Base-by-base conservation (phyloP, 257 asterid genomes). In the Solanum ahanhuiri region DNA sequence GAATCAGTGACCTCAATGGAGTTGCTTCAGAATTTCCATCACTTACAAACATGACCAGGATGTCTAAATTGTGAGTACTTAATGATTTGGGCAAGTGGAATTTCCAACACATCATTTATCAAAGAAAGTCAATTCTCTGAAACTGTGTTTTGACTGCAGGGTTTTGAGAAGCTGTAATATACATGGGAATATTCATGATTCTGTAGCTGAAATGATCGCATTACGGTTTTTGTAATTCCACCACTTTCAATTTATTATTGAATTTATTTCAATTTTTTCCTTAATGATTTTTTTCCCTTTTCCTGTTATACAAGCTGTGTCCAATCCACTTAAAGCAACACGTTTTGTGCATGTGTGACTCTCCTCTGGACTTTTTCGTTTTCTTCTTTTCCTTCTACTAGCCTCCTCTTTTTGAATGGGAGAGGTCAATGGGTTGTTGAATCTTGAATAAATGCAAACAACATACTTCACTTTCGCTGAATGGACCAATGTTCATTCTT, bases 91-190 rank as follows among this genome's bases (percentile, higher is more conserved):
- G 84, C 48, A 8, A 23, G 3, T n/a, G 39, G 30, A 71, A 84
- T 33, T 87, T 84, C 71, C 57, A 31, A 37, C 35, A 35, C 43
- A 70, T 22, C 48, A 39, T 83, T 79, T 41, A 76, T 64, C 45
- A 43, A 25, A 34, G 79, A 64, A 63, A 7, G 57, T 41, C 23
- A 64, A 86, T 15, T 43, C 1, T 79, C 67, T 79, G 83, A 22
- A 45, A 37, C 79, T 84, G 54, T 57, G 81, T 31, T 85, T 63
- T 31, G 81, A 31, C 41, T 85, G 85, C 92, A 94, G 98, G 94
- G 83, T 90, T 91, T 85, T 94, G 83, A 92, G 98, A 87, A 92
- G 93, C 87, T 94, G 96, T 86, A 91, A 94, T 64, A 87, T 94
- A 73, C 83, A 76, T 5, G 93, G 98, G 76, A 84, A 33, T 12